Evolutionary conservation across 2,329 filamentous ascomycete species (phyloP), one percentile per base, ranked within the genome.

Genomic region (Aspergillus aculeatinus): DNA sequence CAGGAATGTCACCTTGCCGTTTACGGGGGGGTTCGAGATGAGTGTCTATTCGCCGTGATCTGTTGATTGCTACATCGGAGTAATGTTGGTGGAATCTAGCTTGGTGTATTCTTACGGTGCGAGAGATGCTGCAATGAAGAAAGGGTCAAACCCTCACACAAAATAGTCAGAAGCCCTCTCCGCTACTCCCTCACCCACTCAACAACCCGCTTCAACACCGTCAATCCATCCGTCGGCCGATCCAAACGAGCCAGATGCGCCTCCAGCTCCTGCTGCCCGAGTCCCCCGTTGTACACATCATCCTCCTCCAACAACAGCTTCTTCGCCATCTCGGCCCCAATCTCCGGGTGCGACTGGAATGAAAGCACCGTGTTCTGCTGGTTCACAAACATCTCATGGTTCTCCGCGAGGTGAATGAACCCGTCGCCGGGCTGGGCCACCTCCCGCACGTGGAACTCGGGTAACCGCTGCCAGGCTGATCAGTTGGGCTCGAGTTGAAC

Each of bases 1-100:
- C 64, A 78, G 73, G 55, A 81, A 72, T 31, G 70, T 80, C 57
- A 83, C 80, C 1, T 64, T 83, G 3, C 82, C 82, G 0, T 85
- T 78, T 63, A 72, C 69, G 0, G 79, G 79, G 31, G 82, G 83
- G 0, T 71, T 85, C 42, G 79, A 81, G 62, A 74, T 82, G 71
- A 74, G 66, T 48, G 74, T 80, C 1, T 79, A 79, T 23, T 11
- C 53, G 14, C 65, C 65, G 71, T 35, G 33, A 23, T 23, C 3
- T 23, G 3, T 4, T 23, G 23, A 23, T 23, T 23, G 23, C 23
- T 23, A 23, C 23, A 23, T 23, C 23, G 3, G 23, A 23, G 23
- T 23, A 23, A 23, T 23, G 3, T 23, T 23, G 23, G 23, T 23
- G 23, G 23, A 23, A 4, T 23, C 3, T 23, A 3, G 3, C 23